Evolutionary conservation across 257 asterid genomes (phyloP).

Genomic region (Jacaranda copaia): DNA sequence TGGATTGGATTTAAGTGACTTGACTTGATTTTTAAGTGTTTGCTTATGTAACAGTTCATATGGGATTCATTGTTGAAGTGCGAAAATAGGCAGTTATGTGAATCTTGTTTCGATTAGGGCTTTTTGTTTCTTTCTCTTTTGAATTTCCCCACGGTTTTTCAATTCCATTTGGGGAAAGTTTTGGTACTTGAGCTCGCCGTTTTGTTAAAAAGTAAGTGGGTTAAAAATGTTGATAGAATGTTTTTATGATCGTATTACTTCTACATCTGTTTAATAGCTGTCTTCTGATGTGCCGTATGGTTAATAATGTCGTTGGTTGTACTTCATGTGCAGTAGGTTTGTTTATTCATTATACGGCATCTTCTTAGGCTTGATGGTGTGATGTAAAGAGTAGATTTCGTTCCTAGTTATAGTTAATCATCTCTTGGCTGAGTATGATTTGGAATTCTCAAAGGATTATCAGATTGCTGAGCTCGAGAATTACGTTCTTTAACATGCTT

Average conservation of each 20-base stretch:
- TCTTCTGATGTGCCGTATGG: not conserved
- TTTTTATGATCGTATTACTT: not conserved
- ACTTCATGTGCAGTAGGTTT: not conserved
- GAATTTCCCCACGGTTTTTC: not conserved
- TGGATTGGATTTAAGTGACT: not conserved
- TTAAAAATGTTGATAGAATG: constrained; percentile 11
- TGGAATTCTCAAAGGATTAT: constrained; percentile 25
- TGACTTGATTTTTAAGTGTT: not conserved
- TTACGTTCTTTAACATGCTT: constrained; percentile 33
- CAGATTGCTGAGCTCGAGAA: constrained; percentile 38
- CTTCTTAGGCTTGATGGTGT: constrained; percentile 6
- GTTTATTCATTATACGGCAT: not conserved
- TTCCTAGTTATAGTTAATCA: not conserved
- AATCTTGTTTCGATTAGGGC: constrained; percentile 22
- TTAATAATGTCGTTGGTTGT: not conserved
- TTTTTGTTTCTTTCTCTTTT: not conserved
- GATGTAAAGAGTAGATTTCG: not conserved
- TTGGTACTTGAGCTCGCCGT: constrained; percentile 16
- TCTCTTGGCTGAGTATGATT: constrained; percentile 31
- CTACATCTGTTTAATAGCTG: not conserved
- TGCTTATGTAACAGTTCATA: not conserved
- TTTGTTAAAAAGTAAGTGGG: constrained; percentile 13
- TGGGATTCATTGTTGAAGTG: constrained; percentile 15
- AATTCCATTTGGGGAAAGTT: constrained; percentile 27
- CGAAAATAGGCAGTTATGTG: constrained; percentile 19